These are phyloP conservation scores for Sclerospora graminicola DNA, from an alignment of 352 stramenopile species.

Conservation along the genomic window DNA sequence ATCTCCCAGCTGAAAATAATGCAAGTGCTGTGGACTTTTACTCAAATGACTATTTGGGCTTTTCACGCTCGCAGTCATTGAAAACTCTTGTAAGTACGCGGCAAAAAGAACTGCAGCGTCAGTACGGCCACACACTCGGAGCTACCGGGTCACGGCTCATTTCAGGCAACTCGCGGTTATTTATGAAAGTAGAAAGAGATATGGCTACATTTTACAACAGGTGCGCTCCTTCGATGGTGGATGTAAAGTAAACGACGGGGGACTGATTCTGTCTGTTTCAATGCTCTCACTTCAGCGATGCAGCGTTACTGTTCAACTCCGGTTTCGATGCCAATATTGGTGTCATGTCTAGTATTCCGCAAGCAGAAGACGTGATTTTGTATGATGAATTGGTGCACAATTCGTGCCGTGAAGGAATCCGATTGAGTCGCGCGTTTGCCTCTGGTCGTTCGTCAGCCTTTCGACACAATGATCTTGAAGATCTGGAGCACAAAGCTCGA, in stretches of 20 bases:
- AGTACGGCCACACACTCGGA: slow-evolving; percentile 15
- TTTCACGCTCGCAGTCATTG: slow-evolving; percentile 71
- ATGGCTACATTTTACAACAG: slow-evolving; percentile 83
- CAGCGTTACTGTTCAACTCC: slow-evolving; percentile 93
- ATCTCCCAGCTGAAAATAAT: slow-evolving; percentile 16
- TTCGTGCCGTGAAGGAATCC: slow-evolving; percentile 91
- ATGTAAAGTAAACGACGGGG: background rate
- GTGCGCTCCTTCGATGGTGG: slow-evolving; percentile 6
- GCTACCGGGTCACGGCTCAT: slow-evolving; percentile 91
- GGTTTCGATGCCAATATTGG: slow-evolving; percentile 95
- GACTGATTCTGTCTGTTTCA: background rate
- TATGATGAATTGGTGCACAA: slow-evolving; percentile 97
- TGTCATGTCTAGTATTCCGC: slow-evolving; percentile 87
- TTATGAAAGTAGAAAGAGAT: slow-evolving; percentile 82
- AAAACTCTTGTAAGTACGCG: slow-evolving; percentile 32
- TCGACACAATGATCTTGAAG: slow-evolving; percentile 85
- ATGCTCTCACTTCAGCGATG: slow-evolving; percentile 35
- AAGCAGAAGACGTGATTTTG: slow-evolving; percentile 86
- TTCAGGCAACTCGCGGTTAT: slow-evolving; percentile 87
- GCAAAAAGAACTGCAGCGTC: slow-evolving; percentile 28
- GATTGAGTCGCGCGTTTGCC: slow-evolving; percentile 65
- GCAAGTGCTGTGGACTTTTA: slow-evolving; percentile 85
- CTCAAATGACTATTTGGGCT: slow-evolving; percentile 96
- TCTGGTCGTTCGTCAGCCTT: slow-evolving; percentile 30
- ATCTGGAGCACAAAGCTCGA: slow-evolving; percentile 57